These are phyloP conservation scores for Cutaneotrichosporon dermatis DNA, from an alignment of 1,284 basidiomycete species.

Conservation along the genomic window DNA sequence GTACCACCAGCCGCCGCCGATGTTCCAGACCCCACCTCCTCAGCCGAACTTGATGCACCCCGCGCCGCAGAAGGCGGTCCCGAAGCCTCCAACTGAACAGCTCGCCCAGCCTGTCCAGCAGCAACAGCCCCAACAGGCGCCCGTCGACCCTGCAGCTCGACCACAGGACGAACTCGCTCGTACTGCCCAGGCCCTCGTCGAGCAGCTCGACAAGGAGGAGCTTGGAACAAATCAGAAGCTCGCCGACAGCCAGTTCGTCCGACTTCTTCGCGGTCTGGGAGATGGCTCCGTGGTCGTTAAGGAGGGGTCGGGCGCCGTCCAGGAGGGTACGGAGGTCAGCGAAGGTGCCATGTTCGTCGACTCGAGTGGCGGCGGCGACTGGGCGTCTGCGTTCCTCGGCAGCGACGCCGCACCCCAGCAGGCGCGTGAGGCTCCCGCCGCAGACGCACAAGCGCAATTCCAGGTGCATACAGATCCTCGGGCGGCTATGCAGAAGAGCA, in stretches of 20 bases:
- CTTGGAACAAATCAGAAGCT: constrained; percentile 70
- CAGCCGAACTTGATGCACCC: constrained; percentile 2
- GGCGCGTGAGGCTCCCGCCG: constrained; percentile 31
- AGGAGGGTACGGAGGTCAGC: constrained; percentile 37
- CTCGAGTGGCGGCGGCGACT: constrained; percentile 23
- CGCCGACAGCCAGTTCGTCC: constrained; percentile 78
- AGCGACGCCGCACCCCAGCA: not conserved
- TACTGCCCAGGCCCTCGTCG: constrained; percentile 66
- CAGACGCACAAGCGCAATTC: not conserved
- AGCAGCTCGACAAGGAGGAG: constrained; percentile 55
- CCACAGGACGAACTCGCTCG: constrained; percentile 63
- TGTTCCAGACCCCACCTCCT: constrained; percentile 8
- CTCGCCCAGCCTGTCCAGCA: not conserved
- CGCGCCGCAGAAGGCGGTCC: constrained; percentile 6
- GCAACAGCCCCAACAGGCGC: not conserved
- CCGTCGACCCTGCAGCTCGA: not conserved
- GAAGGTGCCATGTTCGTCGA: constrained; percentile 46
- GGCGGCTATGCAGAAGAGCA: not conserved
- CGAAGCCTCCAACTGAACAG: constrained; percentile 3
- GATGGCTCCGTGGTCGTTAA: constrained; percentile 79
- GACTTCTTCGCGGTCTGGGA: constrained; percentile 76
- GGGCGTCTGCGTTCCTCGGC: constrained; percentile 8
- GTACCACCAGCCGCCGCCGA: constrained; percentile 11
- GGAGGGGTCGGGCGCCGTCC: constrained; percentile 44
- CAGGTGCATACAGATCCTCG: not conserved